Conservation (phyloP, 1,139 yeast species). For the Hyphopichia khmerensis region DNA sequence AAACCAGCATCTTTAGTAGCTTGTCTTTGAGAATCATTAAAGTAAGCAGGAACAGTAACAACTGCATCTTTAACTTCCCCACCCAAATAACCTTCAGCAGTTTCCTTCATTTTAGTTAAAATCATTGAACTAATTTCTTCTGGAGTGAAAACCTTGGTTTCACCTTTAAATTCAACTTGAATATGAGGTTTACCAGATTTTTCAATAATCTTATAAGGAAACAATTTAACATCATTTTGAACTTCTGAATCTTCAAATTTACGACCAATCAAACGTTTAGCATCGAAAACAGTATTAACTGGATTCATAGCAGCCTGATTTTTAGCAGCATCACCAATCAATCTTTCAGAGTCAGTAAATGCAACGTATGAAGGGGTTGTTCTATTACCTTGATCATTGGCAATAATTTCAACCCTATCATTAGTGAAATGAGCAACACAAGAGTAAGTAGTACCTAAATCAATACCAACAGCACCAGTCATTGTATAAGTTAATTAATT, state of each 20-base stretch:
- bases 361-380: constrained; percentile 71
- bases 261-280: constrained; percentile 69
- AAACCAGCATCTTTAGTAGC: constrained; percentile 64
- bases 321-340: constrained; percentile 72
- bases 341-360: constrained; percentile 64
- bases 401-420: constrained; percentile 69
- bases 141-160: constrained; percentile 61
- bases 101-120: constrained; percentile 62
- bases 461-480: constrained; percentile 77
- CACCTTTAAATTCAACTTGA: constrained; percentile 65
- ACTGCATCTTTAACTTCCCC: constrained; percentile 65
- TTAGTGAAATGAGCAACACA: constrained; percentile 75
- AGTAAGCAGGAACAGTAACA: constrained; percentile 68
- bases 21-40: constrained; percentile 63
- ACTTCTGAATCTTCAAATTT: constrained; percentile 60
- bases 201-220: constrained; percentile 60
- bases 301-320: constrained; percentile 74
- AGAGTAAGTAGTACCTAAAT: constrained; percentile 79
- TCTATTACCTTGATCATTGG: constrained; percentile 72
- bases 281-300: constrained; percentile 63
- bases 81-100: constrained; percentile 67
- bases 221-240: constrained; percentile 56
- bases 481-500: constrained; percentile 19
- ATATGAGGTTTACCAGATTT: constrained; percentile 60
- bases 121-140: constrained; percentile 72